Evolutionary conservation across 208 protist species (phyloP).

Genomic region (Wallacemonas rigidus): DNA sequence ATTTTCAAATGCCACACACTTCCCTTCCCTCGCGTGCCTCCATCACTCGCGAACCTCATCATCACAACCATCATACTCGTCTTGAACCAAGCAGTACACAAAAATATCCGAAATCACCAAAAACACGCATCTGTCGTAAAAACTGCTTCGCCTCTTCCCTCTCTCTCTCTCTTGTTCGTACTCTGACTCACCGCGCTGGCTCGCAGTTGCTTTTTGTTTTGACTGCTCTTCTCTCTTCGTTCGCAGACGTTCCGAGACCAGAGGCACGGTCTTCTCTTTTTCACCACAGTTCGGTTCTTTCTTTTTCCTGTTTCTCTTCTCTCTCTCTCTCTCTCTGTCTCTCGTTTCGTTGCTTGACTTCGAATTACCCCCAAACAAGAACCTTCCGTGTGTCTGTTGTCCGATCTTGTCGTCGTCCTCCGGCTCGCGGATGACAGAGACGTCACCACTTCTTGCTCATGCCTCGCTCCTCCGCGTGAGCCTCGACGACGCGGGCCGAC

Average conservation of each 20-base stretch:
- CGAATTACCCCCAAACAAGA: not conserved
- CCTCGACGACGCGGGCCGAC: not conserved
- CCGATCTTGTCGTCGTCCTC: not conserved
- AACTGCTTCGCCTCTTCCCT: not conserved
- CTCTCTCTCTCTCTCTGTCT: slow-evolving; percentile 16
- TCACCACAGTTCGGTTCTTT: not conserved
- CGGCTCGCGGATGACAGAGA: not conserved
- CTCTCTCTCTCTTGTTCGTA: slow-evolving; percentile 5
- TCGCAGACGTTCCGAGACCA: not conserved
- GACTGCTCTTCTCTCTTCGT: not conserved
- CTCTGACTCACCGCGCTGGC: not conserved
- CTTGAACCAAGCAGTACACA: not conserved
- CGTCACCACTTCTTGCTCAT: not conserved
- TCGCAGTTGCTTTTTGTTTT: not conserved
- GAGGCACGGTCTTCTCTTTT: too few species aligned
- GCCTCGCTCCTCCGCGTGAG: slow-evolving; percentile 11
- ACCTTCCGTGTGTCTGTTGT: not conserved
- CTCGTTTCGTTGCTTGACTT: not conserved
- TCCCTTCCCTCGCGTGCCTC: too few species aligned
- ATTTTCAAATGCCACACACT: not conserved
- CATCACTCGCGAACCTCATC: too few species aligned
- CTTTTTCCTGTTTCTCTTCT: slow-evolving; percentile 26
- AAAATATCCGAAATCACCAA: slow-evolving; percentile 10
- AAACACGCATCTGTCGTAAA: slow-evolving; percentile 1
- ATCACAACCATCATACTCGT: too few species aligned